Conservation (phyloP, 2,329 filamentous ascomycete genomes). For the Lasiodiplodia citricola region DNA sequence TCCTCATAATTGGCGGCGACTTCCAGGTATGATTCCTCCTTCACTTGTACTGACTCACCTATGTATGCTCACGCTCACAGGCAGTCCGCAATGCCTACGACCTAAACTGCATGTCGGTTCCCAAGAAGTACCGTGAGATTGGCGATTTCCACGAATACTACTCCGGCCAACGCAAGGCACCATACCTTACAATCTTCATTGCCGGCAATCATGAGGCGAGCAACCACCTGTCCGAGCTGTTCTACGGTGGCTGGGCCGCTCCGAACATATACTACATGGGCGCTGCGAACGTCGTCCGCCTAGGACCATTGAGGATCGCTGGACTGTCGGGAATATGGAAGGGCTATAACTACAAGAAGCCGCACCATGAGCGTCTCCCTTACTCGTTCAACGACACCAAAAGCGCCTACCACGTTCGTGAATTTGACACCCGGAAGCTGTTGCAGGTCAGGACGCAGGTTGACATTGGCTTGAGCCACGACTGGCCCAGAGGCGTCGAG, state of each 20-base stretch:
- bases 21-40: conserved; percentile 69
- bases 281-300: conserved; percentile 83
- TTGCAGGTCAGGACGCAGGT: conserved; percentile 84
- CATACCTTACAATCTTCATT: conserved; percentile 89
- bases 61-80: conserved; percentile 50
- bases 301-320: conserved; percentile 85
- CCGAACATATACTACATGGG: conserved; percentile 98
- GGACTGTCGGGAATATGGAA: conserved; percentile 97
- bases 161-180: conserved; percentile 74
- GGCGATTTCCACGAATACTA: conserved; percentile 97
- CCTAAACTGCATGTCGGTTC: conserved; percentile 86
- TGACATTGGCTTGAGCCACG: conserved; percentile 90
- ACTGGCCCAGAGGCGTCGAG: conserved; percentile 90
- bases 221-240: conserved; percentile 88
- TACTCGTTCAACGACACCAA: conserved; percentile 78
- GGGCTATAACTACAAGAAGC: conserved; percentile 80
- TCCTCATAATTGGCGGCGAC: conserved; percentile 94
- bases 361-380: conserved; percentile 84
- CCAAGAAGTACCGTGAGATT: conserved; percentile 82
- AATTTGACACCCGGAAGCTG: conserved; percentile 89
- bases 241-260: conserved; percentile 96
- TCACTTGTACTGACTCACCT: background rate
- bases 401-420: conserved; percentile 87
- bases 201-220: conserved; percentile 96
- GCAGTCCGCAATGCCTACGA: conserved; percentile 88